These are phyloP conservation scores for Colletotrichum filicis DNA, from an alignment of 2,329 filamentous ascomycete genomes.

Conservation along the genomic window DNA sequence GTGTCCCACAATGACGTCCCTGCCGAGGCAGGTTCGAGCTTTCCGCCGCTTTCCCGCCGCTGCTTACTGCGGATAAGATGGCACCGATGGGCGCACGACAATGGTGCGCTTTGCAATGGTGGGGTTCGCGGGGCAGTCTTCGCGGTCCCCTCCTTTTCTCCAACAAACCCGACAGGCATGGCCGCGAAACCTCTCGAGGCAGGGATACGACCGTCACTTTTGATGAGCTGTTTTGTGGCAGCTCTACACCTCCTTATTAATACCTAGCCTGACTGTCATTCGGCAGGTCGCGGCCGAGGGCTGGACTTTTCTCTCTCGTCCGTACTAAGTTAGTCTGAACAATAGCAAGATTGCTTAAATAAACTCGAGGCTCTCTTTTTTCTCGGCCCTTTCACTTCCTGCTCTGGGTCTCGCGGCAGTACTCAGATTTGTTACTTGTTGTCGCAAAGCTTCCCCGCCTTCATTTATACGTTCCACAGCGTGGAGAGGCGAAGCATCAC, in stretches of 20 bases:
- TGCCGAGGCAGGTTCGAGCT: not conserved
- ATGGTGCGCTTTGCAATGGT: slow-evolving; percentile 24
- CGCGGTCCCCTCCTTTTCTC: slow-evolving; percentile 2
- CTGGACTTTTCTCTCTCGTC: not conserved
- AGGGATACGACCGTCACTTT: slow-evolving; percentile 30
- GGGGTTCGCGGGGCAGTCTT: slow-evolving; percentile 33
- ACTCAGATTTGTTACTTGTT: not conserved
- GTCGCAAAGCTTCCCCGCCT: slow-evolving; percentile 28
- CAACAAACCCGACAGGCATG: not conserved
- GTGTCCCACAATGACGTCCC: not conserved
- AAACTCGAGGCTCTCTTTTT: not conserved
- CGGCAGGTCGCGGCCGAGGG: slow-evolving; percentile 24
- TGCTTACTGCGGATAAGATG: slow-evolving; percentile 6
- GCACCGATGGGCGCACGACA: slow-evolving; percentile 1
- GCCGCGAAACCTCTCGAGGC: not conserved
- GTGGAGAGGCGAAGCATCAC: slow-evolving; percentile 34
- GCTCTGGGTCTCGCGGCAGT: not conserved
- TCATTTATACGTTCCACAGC: not conserved
- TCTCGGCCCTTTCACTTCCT: not conserved
- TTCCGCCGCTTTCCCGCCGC: slow-evolving; percentile 29
- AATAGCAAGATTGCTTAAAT: slow-evolving; percentile 24
- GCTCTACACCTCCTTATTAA: not conserved
- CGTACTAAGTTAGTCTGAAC: slow-evolving; percentile 12
- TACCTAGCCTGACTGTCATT: slow-evolving; percentile 12
- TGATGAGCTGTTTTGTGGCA: slow-evolving; percentile 33